Percentiles rank a stretch among this genome's conserved stretches.
These are phyloP conservation scores for Rhizopogon vulgaris DNA, from an alignment of 768 basidiomycete genomes.

Conservation along the genomic window DNA sequence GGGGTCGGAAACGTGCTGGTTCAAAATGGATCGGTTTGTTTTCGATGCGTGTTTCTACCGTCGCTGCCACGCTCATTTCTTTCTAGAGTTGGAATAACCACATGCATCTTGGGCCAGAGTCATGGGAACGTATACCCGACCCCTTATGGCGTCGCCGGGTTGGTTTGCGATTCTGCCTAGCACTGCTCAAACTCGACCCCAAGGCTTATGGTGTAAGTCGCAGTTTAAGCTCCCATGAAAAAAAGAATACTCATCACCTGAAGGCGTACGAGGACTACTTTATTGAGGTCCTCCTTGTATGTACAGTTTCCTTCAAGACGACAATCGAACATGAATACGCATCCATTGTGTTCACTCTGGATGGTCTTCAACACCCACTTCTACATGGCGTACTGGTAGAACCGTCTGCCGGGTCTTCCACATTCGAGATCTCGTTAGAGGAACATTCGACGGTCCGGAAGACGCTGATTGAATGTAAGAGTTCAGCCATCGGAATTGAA, in stretches of 20 bases:
- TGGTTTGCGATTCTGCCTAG: slow-evolving; percentile 56
- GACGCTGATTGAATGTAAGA: slow-evolving; percentile 26
- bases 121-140: slow-evolving; percentile 51
- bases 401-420: slow-evolving; percentile 13
- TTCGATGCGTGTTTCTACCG: not conserved
- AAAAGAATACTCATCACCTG: slow-evolving; percentile 2
- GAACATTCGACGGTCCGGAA: slow-evolving; percentile 30
- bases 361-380: slow-evolving; percentile 48
- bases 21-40: slow-evolving; percentile 30
- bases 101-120: slow-evolving; percentile 44
- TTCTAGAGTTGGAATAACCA: slow-evolving; percentile 57
- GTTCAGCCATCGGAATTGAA: slow-evolving; percentile 2
- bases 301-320: slow-evolving; percentile 39
- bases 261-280: slow-evolving; percentile 47
- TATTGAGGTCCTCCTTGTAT: slow-evolving; percentile 46
- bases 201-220: slow-evolving; percentile 49
- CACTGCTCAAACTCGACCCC: slow-evolving; percentile 52
- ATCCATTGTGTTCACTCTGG: slow-evolving; percentile 51
- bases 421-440: slow-evolving; percentile 24
- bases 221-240: not conserved
- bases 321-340: slow-evolving; percentile 57
- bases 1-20: slow-evolving; percentile 61
- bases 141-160: slow-evolving; percentile 48
- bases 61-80: not conserved
- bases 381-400: slow-evolving; percentile 30